phyloP scores from a whole-genome alignment of 306 rosid species.

The Luffa acutangula region DNA sequence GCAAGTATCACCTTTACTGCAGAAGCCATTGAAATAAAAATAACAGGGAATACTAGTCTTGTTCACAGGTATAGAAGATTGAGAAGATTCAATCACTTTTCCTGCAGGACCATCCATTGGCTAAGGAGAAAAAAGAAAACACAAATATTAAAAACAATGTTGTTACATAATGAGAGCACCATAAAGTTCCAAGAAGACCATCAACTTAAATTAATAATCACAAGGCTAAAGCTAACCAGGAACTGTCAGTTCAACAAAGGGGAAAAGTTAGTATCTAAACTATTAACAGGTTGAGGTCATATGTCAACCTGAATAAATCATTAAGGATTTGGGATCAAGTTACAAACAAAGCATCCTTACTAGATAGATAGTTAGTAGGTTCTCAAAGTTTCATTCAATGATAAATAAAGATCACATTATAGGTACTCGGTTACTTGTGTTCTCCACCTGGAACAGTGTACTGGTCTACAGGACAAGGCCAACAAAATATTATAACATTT shows the following conservation, averaged over 20 bases:
- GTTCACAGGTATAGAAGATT: constrained; percentile 36
- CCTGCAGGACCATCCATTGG: constrained; percentile 60
- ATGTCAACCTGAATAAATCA: background rate
- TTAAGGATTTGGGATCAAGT: background rate
- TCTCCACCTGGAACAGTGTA: background rate
- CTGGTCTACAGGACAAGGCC: background rate
- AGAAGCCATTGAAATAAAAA: constrained; percentile 62
- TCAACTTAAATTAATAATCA: background rate
- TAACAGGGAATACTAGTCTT: constrained; percentile 64
- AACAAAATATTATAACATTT: background rate
- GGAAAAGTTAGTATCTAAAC: background rate
- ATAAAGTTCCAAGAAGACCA: constrained; percentile 1
- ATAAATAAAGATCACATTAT: background rate
- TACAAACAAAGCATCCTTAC: background rate
- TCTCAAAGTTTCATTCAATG: background rate
- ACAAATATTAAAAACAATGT: constrained; percentile 11
- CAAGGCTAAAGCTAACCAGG: background rate
- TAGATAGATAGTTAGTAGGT: background rate
- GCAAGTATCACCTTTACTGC: constrained; percentile 76
- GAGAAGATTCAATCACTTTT: constrained; percentile 40
- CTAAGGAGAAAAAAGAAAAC: constrained; percentile 27
- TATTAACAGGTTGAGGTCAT: background rate
- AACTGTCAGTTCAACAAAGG: background rate
- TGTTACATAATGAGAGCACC: constrained; percentile 8
- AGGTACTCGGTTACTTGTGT: background rate